A percentile compares a stretch with the other conserved stretches of the same genome.
phyloP scores from a whole-genome alignment of 2,329 filamentous ascomycete genomes.

The Xylariaceae sp. region DNA sequence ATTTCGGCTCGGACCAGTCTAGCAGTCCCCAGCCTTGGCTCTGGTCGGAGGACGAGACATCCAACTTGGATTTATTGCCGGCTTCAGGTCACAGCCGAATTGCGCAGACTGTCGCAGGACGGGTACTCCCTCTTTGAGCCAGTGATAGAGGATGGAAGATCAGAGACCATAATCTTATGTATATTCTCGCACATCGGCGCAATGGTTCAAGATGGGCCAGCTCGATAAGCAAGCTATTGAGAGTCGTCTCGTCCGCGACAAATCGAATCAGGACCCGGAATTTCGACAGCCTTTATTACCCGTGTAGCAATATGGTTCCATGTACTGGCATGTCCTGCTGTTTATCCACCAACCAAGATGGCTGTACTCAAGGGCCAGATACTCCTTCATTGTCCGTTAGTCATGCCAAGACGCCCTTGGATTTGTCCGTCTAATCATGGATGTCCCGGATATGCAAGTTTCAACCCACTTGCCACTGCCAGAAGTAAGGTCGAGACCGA shows the following conservation, averaged over 20 bases:
- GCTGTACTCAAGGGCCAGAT: not conserved
- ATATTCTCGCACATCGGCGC: no score
- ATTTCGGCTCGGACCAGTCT: no score
- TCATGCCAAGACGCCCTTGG: constrained; percentile 10
- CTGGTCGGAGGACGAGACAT: no score
- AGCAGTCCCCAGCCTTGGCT: no score
- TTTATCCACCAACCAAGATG: constrained; percentile 17
- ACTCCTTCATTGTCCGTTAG: not conserved
- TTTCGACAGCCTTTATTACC: not conserved
- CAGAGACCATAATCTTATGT: no score
- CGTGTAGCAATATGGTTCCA: not conserved
- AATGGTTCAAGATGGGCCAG: no score
- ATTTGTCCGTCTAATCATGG: constrained; percentile 12
- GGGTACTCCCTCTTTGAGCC: not conserved
- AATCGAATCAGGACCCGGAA: no score
- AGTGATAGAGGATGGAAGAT: no score
- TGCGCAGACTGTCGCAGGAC: not conserved
- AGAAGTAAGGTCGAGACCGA: no score
- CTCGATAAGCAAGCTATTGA: no score
- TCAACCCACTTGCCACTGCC: no score
- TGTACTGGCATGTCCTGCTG: not conserved
- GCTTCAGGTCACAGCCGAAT: not conserved
- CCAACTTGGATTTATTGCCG: not conserved
- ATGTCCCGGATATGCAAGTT: not conserved
- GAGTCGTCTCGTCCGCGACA: no score